A percentile compares a stretch with the other conserved stretches of the same genome.
These are phyloP conservation scores for Fraxinus baroniana DNA, from an alignment of 305 asterid genomes.

Conservation along the genomic window DNA sequence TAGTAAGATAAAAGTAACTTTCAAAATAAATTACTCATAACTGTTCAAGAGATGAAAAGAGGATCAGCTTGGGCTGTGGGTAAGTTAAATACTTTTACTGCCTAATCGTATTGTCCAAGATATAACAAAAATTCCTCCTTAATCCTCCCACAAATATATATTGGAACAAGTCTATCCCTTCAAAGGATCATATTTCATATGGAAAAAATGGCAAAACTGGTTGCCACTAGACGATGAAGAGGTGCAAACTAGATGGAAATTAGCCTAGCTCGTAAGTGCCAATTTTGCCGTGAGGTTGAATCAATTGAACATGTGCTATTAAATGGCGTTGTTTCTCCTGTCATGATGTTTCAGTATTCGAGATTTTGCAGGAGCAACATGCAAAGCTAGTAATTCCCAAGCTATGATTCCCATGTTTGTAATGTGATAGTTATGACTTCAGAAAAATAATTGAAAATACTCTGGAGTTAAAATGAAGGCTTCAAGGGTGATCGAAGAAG, in stretches of 20 bases:
- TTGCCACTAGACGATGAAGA: not conserved
- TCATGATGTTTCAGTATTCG: not conserved
- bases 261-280: not conserved
- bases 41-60: not conserved
- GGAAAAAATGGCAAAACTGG: not conserved
- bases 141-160: not conserved
- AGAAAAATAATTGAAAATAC: not conserved
- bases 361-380: not conserved
- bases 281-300: not conserved
- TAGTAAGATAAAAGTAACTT: conserved; percentile 9
- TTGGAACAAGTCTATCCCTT: not conserved
- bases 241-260: not conserved
- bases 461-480: not conserved
- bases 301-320: not conserved
- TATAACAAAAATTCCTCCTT: not conserved
- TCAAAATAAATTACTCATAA: not conserved
- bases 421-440: not conserved
- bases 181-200: not conserved
- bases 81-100: not conserved
- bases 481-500: not conserved
- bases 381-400: not conserved
- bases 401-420: not conserved
- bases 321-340: conserved; percentile 29
- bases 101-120: not conserved
- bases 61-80: not conserved